Base-by-base conservation (phyloP, 495 filamentous ascomycete species). In the Pyrenula aspistea region DNA sequence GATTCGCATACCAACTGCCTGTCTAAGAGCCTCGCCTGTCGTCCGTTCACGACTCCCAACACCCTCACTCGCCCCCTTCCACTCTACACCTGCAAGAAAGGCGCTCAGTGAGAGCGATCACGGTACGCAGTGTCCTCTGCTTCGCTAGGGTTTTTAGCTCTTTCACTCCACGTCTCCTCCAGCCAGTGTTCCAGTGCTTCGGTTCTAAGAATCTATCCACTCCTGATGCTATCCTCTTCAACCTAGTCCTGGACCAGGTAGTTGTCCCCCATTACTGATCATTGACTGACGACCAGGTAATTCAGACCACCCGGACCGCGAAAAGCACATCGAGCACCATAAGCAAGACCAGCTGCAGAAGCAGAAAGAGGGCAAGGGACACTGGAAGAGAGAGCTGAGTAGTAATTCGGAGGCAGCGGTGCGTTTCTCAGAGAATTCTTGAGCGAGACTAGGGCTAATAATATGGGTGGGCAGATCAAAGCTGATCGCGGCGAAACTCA, bases 321-420 rank as follows among this genome's bases (percentile, higher is more conserved):
- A 66, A 50, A 53, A 62, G 1, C 65, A 80, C 61, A 79, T 82
- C 57, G 88, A 92, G 62, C 64, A 75, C 52, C 77, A 91, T 62
- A 95, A 94, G 73, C 70, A 88, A 51, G 81, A 89, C 53, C 77
- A 79, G 36, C 59, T 95, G 55, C 69, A 76, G 63, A 83, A 84
- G 72, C 77, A 82, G 54, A 87, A 87, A 71, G 72, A 81, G 12
- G 91, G 91, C 21, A 83, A 85, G 68, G 87, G 75, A 12, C 78
- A 89, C 61, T 95, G 91, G 91, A 87, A 87, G 68, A 73, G 83
- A 20, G 84, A 88, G 65, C 69, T 96, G 55, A 87, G 88, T 2
- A 87, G 82, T 57, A 80, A 88, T 65, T 89, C 84, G 63, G 91
- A 96, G 76, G 83, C 84, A 60, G 83, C 82, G 63, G 83, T 96